phyloP scores from a whole-genome alignment of 768 basidiomycete species.

The Boletus subparvulus region DNA sequence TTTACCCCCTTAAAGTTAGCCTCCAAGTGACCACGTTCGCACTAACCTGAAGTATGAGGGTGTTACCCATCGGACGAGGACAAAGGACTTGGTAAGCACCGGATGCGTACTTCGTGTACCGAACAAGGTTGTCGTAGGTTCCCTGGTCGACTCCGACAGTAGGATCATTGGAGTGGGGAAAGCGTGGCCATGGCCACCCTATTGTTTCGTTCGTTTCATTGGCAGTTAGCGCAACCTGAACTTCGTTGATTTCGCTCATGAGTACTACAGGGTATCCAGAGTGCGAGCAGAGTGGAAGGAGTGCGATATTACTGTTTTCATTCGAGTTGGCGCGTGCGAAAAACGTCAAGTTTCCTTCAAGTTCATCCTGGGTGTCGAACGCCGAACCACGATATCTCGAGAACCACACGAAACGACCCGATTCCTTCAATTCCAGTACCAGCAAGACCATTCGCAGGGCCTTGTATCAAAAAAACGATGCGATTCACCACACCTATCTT shows the following conservation, averaged over 20 bases:
- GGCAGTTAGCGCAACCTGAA: background rate
- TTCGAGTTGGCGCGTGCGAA: too few species aligned
- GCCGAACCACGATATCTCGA: too few species aligned
- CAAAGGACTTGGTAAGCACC: conserved; percentile 49
- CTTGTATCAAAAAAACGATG: too few species aligned
- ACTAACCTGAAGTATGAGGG: conserved; percentile 41
- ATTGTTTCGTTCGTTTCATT: background rate
- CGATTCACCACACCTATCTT: too few species aligned
- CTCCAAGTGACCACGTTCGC: background rate
- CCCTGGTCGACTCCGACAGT: conserved; percentile 33
- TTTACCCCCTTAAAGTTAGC: background rate
- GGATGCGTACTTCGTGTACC: conserved; percentile 51
- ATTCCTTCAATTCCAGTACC: too few species aligned
- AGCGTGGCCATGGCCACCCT: conserved; percentile 22
- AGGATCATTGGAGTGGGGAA: conserved; percentile 25
- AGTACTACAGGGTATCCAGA: background rate
- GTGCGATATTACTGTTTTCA: too few species aligned
- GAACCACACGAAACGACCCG: too few species aligned
- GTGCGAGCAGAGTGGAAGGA: background rate
- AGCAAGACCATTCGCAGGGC: too few species aligned
- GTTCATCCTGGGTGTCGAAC: too few species aligned
- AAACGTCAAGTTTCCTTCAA: background rate
- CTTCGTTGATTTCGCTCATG: conserved; percentile 7
- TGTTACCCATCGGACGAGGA: conserved; percentile 48
- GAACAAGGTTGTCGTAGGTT: conserved; percentile 43